Base-by-base conservation (phyloP, 768 basidiomycete species). In the Mrakia gelida region DNA sequence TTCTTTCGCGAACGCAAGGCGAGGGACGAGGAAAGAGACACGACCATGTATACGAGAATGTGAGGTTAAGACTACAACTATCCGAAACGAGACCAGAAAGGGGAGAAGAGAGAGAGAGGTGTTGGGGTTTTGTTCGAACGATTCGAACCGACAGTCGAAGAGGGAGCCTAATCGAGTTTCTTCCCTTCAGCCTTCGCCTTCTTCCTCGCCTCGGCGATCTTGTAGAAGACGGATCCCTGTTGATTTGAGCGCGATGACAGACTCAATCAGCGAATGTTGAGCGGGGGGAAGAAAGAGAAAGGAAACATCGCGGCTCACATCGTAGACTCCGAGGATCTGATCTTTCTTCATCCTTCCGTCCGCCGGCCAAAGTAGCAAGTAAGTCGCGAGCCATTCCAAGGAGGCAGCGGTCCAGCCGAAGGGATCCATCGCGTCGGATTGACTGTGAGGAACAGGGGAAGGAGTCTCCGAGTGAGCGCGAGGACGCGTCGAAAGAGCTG, bases 291-390 rank as follows among this genome's bases (percentile, higher is more conserved):
- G 68, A 23, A 41, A 26, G 30, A 38, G 45, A 11, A 54, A 52
- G 49, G 84, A 79, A 75, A 67, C 84, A 84, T 15, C 62, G 16
- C 13, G 38, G 54, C 81, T 56, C 52, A 86, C 87, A 52, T 88
- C 87, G 34, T 86, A 84, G 21, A 87, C 80, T 1, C 83, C 85
- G 1, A 86, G 82, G 26, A 87, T 83, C 76, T 87, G 86, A 54
- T 87, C 86, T 81, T 86, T 86, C 65, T 82, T 82, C 65, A 88
- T 81, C 68, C 83, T 77, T 11, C 87, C 86, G 38, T 87, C 83
- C 63, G 81, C 81, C 0, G 87, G 87, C 81, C 84, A 84, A n/a
- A 87, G 81, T 28, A 87, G 76, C 62, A 87, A 73, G 76, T 85
- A 86, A 45, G 85, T 84, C 21, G 85, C 81, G 54, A 81, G 52